Evolutionary conservation across 192 early-diverging fungal genomes (phyloP), one percentile per base, ranked within the genome.

Genomic region (Thamnidium elegans): DNA sequence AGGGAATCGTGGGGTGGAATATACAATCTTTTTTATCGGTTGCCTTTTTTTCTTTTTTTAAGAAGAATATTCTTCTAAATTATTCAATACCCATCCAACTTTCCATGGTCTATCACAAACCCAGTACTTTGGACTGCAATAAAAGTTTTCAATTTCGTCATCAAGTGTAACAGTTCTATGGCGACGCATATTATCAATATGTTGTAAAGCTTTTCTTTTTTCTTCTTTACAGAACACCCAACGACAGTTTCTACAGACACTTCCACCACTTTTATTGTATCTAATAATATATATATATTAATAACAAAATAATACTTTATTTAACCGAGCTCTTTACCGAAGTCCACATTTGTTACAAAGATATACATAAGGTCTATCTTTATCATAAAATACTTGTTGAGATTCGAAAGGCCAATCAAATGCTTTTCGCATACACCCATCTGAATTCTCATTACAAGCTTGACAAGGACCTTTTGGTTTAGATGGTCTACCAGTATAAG

Each of bases 271-370:
- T 55, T 76, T 76, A 62, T 76, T 67, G 17, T 70, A 76, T 65
- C 74, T 76, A 68, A 36, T 55, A 32, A 54, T n/a, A 62, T 15
- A 19, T n/a, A 19, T n/a, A 43, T 31, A 26, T 26, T 26, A 52
- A 52, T 53, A 23, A 30, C 6, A n/a, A 20, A 42, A n/a, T 20
- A 58, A 48, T 32, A 34, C 26, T 26, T 26, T 26, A 26, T 26
- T 2, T 26, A 26, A 26, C 26, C 26, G 26, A 26, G 26, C 31
- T 65, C 20, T 52, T 60, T 70, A 76, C 74, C 74, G 52, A 30
- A 76, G 66, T 34, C 74, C 69, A 65, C 74, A 76, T 60, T 76
- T 76, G 62, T 76, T 76, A 55, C 74, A 76, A 15, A 76, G 62
- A 58, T 71, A 68, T 30, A 70, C 69, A 76, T 61, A 76, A 32